These are phyloP conservation scores for Diplodia intermedia DNA, from an alignment of 2,329 filamentous ascomycete genomes.

Conservation along the genomic window DNA sequence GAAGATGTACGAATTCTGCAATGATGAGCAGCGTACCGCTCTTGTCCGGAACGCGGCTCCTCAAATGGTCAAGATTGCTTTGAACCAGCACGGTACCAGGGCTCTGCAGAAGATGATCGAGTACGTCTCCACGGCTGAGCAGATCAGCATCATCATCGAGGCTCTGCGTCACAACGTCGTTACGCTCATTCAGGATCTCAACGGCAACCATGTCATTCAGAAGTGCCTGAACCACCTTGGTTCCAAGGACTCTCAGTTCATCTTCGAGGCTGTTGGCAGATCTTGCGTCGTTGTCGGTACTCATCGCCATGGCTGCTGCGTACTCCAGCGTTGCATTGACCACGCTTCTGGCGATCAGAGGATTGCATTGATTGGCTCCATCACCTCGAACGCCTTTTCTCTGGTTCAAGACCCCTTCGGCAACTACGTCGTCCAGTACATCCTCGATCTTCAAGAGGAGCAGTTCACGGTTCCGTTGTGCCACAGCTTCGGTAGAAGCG, in stretches of 20 bases:
- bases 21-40: conserved; percentile 90
- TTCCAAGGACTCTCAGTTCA: conserved; percentile 86
- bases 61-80: conserved; percentile 88
- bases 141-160: conserved; percentile 84
- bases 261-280: conserved; percentile 89
- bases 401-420: conserved; percentile 97
- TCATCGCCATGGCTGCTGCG: conserved; percentile 96
- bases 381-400: conserved; percentile 85
- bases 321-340: conserved; percentile 97
- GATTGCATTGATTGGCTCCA: conserved; percentile 81
- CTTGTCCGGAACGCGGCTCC: conserved; percentile 89
- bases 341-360: conserved; percentile 93
- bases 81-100: conserved; percentile 96
- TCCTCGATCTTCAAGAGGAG: conserved; percentile 87
- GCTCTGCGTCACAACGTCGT: conserved; percentile 86
- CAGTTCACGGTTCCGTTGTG: conserved; percentile 90
- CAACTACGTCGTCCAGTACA: conserved; percentile 99
- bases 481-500: conserved; percentile 75
- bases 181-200: conserved; percentile 93
- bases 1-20: conserved; percentile 94
- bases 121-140: conserved; percentile 83
- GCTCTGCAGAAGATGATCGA: conserved; percentile 99
- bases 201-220: conserved; percentile 98
- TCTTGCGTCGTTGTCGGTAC: conserved; percentile 92
- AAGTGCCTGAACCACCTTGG: conserved; percentile 97